Base-by-base conservation (phyloP, 2,329 filamentous ascomycete species). In the Colletotrichum lini region DNA sequence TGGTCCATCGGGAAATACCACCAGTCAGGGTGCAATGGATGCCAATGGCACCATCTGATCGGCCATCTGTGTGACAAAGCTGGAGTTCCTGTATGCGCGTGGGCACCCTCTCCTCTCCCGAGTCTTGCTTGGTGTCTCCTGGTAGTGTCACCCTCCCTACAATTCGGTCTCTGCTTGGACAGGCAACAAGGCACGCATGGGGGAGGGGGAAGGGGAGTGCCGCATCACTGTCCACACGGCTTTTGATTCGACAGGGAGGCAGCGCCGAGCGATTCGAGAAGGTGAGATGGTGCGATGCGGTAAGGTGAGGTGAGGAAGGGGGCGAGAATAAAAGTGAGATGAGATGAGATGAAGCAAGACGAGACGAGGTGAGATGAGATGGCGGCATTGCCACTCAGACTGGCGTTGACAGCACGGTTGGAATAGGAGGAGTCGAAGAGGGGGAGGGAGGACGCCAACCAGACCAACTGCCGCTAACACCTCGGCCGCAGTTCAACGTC, bases 1-100 rank as follows among this genome's bases (percentile, higher is more conserved):
- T 63, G 49, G 60, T 23, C 60, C 53, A 60, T 60, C 44, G 60
- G 53, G 45, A 65, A 69, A 53, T 45, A 69, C 60, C 38, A 65
- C 66, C 66, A 47, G 21, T 56, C 40, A 61, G 56, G 35, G 62
- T 50, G 52, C 54, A 49, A 65, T 58, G 65, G 58, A 26, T 35
- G 45, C 21, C 58, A 52, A 71, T 71, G 53, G 68, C 65, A 63
- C 65, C 68, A 71, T 71, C 65, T 63, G 68, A 71, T 71, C 68
- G 68, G 61, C 65, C 65, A 71, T 63, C 45, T 44, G 45, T 53
- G 45, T 71, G 68, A 71, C 68, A 64, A 70, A 65, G 64, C 58
- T 44, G 52, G 50, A 64, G 62, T 67, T 71, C 64, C 68, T 71
- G 68, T 64, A 62, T 68, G 52, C 52, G 64, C 57, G 57, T n/a